phyloP scores from a whole-genome alignment of 208 protist species.

The Trypanosoma mega region DNA sequence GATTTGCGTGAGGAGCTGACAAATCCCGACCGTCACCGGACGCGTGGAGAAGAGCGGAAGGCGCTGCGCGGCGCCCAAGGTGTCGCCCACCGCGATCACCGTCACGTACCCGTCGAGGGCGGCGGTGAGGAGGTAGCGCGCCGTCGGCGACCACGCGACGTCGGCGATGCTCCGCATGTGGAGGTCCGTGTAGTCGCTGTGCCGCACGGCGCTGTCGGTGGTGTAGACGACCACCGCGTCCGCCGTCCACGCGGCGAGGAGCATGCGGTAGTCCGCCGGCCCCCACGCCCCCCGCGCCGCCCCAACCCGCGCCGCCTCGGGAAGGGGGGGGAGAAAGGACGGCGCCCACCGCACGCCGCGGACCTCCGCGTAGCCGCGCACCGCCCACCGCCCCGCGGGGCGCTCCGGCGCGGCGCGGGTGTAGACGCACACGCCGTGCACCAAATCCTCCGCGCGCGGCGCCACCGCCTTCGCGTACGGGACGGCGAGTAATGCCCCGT shows the following conservation, averaged over 20 bases:
- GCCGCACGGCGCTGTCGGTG: conserved; percentile 67
- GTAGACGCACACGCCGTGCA: conserved; percentile 84
- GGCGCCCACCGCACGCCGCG: conserved; percentile 80
- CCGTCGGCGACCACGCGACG: conserved; percentile 67
- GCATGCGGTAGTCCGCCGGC: conserved; percentile 82
- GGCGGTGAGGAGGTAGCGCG: conserved; percentile 62
- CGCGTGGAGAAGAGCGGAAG: conserved; percentile 60
- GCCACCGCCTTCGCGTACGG: conserved; percentile 69
- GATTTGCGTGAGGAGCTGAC: conserved; percentile 36
- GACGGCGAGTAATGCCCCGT: conserved; percentile 72
- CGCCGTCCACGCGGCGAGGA: conserved; percentile 79
- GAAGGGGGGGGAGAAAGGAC: conserved; percentile 69
- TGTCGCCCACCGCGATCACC: conserved; percentile 61
- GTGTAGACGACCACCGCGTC: conserved; percentile 88
- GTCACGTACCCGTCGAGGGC: conserved; percentile 86
- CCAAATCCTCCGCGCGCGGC: conserved; percentile 41
- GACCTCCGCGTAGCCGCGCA: conserved; percentile 70
- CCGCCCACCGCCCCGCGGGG: conserved; percentile 49
- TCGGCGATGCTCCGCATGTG: conserved; percentile 91
- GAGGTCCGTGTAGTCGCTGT: conserved; percentile 88
- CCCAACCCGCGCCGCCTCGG: neutral
- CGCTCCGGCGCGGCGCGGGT: conserved; percentile 56
- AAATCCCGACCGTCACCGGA: conserved; percentile 40
- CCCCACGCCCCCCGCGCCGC: conserved; percentile 52
- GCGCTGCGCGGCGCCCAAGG: conserved; percentile 48